Evolutionary conservation across 2,329 filamentous ascomycete species (phyloP), one percentile per base, ranked within the genome.

Genomic region (Sphaerulina vaccinii): DNA sequence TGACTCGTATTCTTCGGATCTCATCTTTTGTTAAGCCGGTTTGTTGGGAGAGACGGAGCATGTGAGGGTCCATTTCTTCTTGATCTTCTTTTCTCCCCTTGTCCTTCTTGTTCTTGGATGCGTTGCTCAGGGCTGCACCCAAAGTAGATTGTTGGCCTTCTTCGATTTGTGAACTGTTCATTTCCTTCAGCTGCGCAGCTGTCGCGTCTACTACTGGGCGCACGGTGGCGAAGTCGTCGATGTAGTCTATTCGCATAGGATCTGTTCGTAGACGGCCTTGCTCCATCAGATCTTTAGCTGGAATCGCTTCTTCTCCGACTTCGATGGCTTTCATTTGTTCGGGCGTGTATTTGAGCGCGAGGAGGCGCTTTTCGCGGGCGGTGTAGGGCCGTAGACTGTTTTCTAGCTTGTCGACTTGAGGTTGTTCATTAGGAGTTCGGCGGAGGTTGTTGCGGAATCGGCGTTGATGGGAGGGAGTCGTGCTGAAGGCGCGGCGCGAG

Each of bases 301-400:
- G 79, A 68, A 96, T 84, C 60, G 87, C 83, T 55, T 80, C 75
- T 72, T 96, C 91, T 63, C 86, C 90, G 41, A 87, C 87, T 72
- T 87, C 79, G 67, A 97, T 83, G 51, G 90, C 89, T 50, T 82
- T 83, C 62, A 95, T 78, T 74, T 97, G 92, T 68, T 86, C 83
- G 13, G 85, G 79, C 0, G 89, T 88, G 76, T 96, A 97, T 62
- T 80, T 81, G 65, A 82, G 73, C 52, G 72, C 71, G 52, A 96
- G 77, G 16, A 72, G 65, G 54, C 78, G 77, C 65, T 82, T 80
- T 66, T 93, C 85, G 58, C 84, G 78, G 35, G 78, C 72, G 11
- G 82, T 83, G 73, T 90, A 93, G 11, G 80, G 75, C 16, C 49
- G 55, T 6, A 67, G 49, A 40, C 59, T 58, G 3, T 58, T 40